Conservation (phyloP, 179 eudicot species). For the Pouteria campechiana region DNA sequence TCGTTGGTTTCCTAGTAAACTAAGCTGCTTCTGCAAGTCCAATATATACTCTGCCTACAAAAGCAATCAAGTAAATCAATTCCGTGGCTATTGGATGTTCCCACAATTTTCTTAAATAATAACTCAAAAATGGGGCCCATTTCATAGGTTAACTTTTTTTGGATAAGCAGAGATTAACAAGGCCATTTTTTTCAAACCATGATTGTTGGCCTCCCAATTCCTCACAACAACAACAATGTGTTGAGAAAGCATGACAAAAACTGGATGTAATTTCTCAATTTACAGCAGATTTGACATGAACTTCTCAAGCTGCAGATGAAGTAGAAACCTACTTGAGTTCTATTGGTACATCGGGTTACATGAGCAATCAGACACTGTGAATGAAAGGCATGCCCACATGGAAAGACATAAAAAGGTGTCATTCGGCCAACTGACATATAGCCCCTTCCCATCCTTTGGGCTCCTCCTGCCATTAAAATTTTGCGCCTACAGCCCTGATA, state of each 20-base stretch:
- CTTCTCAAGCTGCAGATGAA: too few species aligned
- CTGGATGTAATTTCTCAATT: too few species aligned
- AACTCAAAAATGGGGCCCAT: too few species aligned
- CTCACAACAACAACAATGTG: background rate
- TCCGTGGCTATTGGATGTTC: too few species aligned
- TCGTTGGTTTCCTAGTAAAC: constrained; percentile 49
- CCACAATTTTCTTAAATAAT: too few species aligned
- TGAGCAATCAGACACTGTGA: constrained; percentile 87
- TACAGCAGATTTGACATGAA: too few species aligned
- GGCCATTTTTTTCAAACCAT: background rate
- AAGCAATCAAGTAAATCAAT: too few species aligned
- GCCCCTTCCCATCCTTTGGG: constrained; percentile 54
- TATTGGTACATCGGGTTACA: constrained; percentile 72
- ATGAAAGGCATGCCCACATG: constrained; percentile 95
- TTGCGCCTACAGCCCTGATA: constrained; percentile 68
- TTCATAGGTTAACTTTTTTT: too few species aligned
- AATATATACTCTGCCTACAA: constrained; percentile 83
- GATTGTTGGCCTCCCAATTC: background rate
- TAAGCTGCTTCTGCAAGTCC: constrained; percentile 91
- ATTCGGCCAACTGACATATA: constrained; percentile 76
- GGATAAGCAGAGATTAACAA: too few species aligned
- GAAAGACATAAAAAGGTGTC: constrained; percentile 97
- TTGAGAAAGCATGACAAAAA: too few species aligned
- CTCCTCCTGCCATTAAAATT: constrained; percentile 60
- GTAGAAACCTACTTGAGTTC: constrained; percentile 70